A percentile compares a stretch with the other conserved stretches of the same genome.
Conservation (phyloP, 2,329 filamentous ascomycete species). For the Colletotrichum orbiculare region DNA sequence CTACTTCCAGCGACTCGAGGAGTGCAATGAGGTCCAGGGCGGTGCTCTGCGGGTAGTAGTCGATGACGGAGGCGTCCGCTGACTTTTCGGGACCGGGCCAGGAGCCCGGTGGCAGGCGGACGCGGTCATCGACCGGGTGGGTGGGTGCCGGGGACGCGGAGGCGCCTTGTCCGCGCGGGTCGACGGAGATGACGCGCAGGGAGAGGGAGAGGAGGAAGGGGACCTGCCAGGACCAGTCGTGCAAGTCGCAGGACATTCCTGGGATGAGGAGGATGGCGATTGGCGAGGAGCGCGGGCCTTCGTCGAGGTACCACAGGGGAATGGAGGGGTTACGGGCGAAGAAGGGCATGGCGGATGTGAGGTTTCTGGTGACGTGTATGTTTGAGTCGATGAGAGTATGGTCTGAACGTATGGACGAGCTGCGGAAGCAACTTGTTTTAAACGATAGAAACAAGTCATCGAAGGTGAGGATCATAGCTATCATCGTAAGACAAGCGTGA, state of each 20-base stretch:
- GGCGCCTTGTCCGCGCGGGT: conserved; percentile 20
- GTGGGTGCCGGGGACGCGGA: conserved; percentile 21
- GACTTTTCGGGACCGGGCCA: conserved; percentile 26
- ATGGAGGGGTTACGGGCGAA: conserved; percentile 20
- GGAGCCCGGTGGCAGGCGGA: conserved; percentile 5
- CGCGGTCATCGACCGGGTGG: neutral
- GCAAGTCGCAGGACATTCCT: conserved; percentile 24
- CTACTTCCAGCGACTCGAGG: conserved; percentile 13
- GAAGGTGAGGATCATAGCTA: too few relatives aligned
- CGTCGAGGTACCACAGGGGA: conserved; percentile 23
- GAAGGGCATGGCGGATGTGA: conserved; percentile 15
- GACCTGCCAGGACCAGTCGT: conserved; percentile 29
- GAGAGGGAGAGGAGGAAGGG: conserved; percentile 12
- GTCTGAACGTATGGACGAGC: too few relatives aligned
- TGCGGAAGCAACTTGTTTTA: too few relatives aligned
- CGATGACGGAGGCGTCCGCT: conserved; percentile 17
- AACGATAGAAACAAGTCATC: too few relatives aligned
- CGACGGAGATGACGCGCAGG: conserved; percentile 27
- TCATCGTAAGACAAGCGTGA: too few relatives aligned
- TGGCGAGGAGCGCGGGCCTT: conserved; percentile 5
- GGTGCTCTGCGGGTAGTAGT: conserved; percentile 28
- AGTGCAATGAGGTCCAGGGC: conserved; percentile 21
- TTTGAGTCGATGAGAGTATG: too few relatives aligned
- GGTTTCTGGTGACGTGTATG: too few relatives aligned
- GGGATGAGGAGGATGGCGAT: conserved; percentile 16